A percentile compares a stretch with the other conserved stretches of the same genome.
Conservation (phyloP, 2,329 filamentous ascomycete genomes). For the Arthrobotrys sinensis region DNA sequence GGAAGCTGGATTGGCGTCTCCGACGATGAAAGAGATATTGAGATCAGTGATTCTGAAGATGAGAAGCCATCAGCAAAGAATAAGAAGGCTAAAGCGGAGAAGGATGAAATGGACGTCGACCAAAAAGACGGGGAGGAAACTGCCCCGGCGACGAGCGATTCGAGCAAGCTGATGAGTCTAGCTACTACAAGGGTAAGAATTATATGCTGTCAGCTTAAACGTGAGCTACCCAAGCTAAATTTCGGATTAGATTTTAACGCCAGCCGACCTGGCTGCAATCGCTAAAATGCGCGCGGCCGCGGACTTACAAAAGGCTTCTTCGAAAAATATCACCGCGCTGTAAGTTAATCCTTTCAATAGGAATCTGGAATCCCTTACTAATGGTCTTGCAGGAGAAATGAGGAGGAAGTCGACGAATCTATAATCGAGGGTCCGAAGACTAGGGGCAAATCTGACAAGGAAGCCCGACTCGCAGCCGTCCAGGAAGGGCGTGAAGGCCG, state of each 20-base stretch:
- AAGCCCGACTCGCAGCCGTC: slow-evolving; percentile 87
- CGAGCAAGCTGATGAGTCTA: slow-evolving; percentile 65
- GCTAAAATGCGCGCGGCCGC: slow-evolving; percentile 85
- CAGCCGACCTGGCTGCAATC: slow-evolving; percentile 94
- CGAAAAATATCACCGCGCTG: slow-evolving; percentile 62
- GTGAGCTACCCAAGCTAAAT: slow-evolving; percentile 8
- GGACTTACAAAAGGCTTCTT: slow-evolving; percentile 77
- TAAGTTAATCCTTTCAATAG: neutral
- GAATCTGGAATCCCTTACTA: slow-evolving; percentile 2
- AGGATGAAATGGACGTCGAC: slow-evolving; percentile 62
- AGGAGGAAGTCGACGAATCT: slow-evolving; percentile 90
- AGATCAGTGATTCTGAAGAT: slow-evolving; percentile 81
- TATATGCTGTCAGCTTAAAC: neutral
- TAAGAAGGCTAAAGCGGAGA: slow-evolving; percentile 67
- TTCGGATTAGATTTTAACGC: slow-evolving; percentile 82
- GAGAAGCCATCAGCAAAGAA: slow-evolving; percentile 74
- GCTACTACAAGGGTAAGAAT: slow-evolving; percentile 65
- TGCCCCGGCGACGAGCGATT: neutral
- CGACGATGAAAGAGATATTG: slow-evolving; percentile 71
- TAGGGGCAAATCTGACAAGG: slow-evolving; percentile 87
- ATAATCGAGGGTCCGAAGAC: slow-evolving; percentile 90
- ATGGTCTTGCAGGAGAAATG: slow-evolving; percentile 69
- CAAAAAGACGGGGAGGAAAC: slow-evolving; percentile 40
- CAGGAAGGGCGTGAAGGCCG: slow-evolving; percentile 75
- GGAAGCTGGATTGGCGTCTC: slow-evolving; percentile 53